These are phyloP conservation scores for Coriolopsis trogii DNA, from an alignment of 1,284 basidiomycete genomes.

Conservation along the genomic window DNA sequence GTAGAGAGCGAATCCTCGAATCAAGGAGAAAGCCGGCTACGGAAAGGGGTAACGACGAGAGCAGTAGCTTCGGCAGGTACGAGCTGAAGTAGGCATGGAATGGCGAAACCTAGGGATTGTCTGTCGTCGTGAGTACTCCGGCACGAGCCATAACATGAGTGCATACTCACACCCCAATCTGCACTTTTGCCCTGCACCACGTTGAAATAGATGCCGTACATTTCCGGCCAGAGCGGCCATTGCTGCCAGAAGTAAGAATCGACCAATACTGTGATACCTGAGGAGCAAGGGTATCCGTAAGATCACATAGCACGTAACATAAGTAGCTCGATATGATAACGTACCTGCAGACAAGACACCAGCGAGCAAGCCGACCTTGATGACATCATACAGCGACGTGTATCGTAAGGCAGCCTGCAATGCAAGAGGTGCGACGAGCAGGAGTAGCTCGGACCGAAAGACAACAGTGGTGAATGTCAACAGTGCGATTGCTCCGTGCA, in stretches of 20 bases:
- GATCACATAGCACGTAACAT: not conserved
- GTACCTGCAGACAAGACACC: constrained; percentile 62
- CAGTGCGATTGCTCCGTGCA: constrained; percentile 45
- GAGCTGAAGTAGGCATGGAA: constrained; percentile 70
- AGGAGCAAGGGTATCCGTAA: not conserved
- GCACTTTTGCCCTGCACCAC: constrained; percentile 84
- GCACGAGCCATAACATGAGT: not conserved
- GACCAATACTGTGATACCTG: constrained; percentile 65
- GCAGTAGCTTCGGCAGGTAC: constrained; percentile 80
- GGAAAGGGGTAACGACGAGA: constrained; percentile 68
- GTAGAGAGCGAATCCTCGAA: constrained; percentile 48
- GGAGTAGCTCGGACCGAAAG: constrained; percentile 80
- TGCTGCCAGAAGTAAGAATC: constrained; percentile 90
- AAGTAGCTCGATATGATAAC: constrained; percentile 24
- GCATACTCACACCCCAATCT: constrained; percentile 85
- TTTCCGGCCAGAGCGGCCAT: constrained; percentile 85
- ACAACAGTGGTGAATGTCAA: constrained; percentile 75
- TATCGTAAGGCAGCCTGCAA: constrained; percentile 57
- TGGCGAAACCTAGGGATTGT: constrained; percentile 65
- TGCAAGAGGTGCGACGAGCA: constrained; percentile 66
- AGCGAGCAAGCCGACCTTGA: constrained; percentile 57
- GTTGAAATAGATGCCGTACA: constrained; percentile 84
- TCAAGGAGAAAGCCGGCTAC: constrained; percentile 54
- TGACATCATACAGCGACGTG: constrained; percentile 46
- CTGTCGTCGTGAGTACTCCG: not conserved